A percentile compares a stretch with the other conserved stretches of the same genome.
These are phyloP conservation scores for Colletotrichum chrysophilum DNA, from an alignment of 2,329 filamentous ascomycete species.

Conservation along the genomic window DNA sequence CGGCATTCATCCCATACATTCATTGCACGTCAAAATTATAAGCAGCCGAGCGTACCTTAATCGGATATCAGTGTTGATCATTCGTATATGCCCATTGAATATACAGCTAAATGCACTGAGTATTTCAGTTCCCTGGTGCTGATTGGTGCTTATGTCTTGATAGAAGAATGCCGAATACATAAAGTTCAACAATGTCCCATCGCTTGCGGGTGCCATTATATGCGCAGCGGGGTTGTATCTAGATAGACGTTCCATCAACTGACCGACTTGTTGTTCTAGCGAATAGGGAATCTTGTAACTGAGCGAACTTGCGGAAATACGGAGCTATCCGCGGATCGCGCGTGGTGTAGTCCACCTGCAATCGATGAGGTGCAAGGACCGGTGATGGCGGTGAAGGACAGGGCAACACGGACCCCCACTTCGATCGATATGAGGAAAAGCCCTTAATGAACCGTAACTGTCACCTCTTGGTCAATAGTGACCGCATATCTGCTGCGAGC, in stretches of 20 bases:
- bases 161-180: background rate
- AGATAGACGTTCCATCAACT: background rate
- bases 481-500: background rate
- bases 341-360: background rate
- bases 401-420: background rate
- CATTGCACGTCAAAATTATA: background rate
- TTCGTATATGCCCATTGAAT: background rate
- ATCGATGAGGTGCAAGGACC: background rate
- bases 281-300: background rate
- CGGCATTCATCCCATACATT: background rate
- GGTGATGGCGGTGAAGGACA: background rate
- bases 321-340: background rate
- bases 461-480: background rate
- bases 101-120: background rate
- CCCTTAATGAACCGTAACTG: background rate
- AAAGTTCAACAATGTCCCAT: background rate
- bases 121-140: background rate
- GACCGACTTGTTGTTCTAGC: background rate
- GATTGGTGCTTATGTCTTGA: background rate
- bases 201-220: background rate
- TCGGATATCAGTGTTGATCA: background rate
- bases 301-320: background rate
- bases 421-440: background rate
- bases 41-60: background rate
- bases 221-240: background rate